These are phyloP conservation scores for Sporothrix brasiliensis DNA, from an alignment of 2,329 filamentous ascomycete species.

Conservation along the genomic window DNA sequence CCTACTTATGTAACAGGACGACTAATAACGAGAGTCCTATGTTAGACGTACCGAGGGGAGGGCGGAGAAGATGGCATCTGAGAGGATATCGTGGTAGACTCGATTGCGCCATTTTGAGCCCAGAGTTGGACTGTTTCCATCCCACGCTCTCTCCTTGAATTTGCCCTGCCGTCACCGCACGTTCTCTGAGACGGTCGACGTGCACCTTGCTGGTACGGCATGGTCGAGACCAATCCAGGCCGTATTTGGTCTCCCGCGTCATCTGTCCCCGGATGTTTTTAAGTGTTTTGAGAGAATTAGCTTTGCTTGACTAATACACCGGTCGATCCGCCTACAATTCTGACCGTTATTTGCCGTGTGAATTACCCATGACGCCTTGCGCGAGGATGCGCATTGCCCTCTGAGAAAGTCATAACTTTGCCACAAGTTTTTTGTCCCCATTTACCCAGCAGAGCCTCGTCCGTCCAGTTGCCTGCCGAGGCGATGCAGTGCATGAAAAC, in stretches of 20 bases:
- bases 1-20: neutral
- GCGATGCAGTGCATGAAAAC: neutral
- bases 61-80: neutral
- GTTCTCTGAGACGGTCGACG: neutral
- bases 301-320: neutral
- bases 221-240: neutral
- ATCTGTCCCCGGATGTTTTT: neutral
- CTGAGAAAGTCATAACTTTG: no score
- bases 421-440: neutral
- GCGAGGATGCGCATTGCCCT: no score
- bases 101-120: conserved; percentile 21
- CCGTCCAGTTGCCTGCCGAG: neutral
- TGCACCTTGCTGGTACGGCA: conserved; percentile 8
- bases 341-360: neutral
- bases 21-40: neutral
- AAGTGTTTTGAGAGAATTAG: no score
- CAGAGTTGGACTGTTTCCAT: neutral
- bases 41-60: neutral
- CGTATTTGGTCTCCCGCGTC: neutral
- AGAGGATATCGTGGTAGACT: neutral
- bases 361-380: no score
- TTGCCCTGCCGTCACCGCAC: neutral
- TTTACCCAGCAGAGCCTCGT: neutral
- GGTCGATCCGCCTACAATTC: neutral
- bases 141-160: neutral